These are phyloP conservation scores for Paramecium caudatum DNA, from an alignment of 73 alveolate species.

Conservation along the genomic window DNA sequence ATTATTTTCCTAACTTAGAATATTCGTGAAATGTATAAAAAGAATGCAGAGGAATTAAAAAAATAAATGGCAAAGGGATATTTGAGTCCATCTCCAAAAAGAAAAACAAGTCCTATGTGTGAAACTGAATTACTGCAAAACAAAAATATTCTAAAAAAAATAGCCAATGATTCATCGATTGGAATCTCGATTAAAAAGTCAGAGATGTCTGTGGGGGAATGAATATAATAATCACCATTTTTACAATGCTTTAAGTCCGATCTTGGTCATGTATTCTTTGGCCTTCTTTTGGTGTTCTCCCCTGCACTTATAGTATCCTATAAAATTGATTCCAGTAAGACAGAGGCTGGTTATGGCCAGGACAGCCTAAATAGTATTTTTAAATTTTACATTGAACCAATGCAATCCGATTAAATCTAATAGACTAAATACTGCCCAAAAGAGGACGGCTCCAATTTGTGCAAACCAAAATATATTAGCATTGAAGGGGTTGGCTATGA, in stretches of 20 bases:
- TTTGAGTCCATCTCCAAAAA: constrained; percentile 25
- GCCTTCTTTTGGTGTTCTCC: constrained; percentile 84
- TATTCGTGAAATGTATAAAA: not conserved
- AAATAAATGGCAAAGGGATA: constrained; percentile 7
- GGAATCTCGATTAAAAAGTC: constrained; percentile 6
- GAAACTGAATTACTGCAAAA: constrained; percentile 47
- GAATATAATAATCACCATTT: constrained; percentile 11
- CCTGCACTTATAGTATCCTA: constrained; percentile 85
- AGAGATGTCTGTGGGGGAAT: not conserved
- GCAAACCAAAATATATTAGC: constrained; percentile 82
- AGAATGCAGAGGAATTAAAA: constrained; percentile 21
- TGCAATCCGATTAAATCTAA: constrained; percentile 71
- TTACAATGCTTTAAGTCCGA: constrained; percentile 60
- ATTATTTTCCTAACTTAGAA: not conserved
- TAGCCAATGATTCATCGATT: constrained; percentile 5
- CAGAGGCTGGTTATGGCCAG: constrained; percentile 69
- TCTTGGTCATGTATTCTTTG: constrained; percentile 73
- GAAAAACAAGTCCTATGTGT: constrained; percentile 11
- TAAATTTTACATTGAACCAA: constrained; percentile 16
- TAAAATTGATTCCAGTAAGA: constrained; percentile 78
- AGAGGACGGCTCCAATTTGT: constrained; percentile 71
- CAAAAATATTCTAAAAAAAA: constrained; percentile 16
- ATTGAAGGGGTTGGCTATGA: constrained; percentile 78
- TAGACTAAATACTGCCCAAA: constrained; percentile 78
- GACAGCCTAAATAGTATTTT: not conserved